Conservation (phyloP, 129 eudicot species). For the Tagetes erecta region DNA sequence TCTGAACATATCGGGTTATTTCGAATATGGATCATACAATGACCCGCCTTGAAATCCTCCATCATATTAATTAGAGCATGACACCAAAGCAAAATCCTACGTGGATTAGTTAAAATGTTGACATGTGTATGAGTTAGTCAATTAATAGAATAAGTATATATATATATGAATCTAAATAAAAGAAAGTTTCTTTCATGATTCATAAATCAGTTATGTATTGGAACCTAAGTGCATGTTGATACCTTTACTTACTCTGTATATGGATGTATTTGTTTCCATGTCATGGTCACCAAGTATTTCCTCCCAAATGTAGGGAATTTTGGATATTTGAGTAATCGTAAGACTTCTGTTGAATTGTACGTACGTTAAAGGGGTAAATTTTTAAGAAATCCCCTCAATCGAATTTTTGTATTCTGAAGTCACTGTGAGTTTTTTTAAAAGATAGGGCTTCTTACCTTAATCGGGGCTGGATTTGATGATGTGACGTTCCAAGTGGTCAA, state of each 20-base stretch:
- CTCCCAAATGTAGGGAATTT: conserved; percentile 1
- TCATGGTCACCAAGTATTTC: not conserved
- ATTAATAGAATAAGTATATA: not conserved
- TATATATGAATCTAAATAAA: not conserved
- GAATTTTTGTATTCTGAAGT: not conserved
- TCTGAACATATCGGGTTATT: too few relatives aligned
- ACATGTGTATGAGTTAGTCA: too few relatives aligned
- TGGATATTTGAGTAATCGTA: not conserved
- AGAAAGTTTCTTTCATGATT: not conserved
- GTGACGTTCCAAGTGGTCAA: not conserved
- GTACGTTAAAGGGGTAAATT: not conserved
- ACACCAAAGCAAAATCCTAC: too few relatives aligned
- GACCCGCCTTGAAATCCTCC: too few relatives aligned
- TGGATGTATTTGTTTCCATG: not conserved
- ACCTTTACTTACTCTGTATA: not conserved
- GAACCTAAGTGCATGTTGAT: not conserved
- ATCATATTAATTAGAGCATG: too few relatives aligned
- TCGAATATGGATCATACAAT: too few relatives aligned
- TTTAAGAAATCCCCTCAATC: not conserved
- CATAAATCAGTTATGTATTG: not conserved
- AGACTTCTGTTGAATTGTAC: not conserved
- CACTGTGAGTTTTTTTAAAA: not conserved
- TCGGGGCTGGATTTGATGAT: not conserved
- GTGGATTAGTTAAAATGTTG: too few relatives aligned
- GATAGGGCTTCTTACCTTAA: not conserved